These are phyloP conservation scores for Ulmus americana DNA, from an alignment of 331 rosid genomes.

Conservation along the genomic window DNA sequence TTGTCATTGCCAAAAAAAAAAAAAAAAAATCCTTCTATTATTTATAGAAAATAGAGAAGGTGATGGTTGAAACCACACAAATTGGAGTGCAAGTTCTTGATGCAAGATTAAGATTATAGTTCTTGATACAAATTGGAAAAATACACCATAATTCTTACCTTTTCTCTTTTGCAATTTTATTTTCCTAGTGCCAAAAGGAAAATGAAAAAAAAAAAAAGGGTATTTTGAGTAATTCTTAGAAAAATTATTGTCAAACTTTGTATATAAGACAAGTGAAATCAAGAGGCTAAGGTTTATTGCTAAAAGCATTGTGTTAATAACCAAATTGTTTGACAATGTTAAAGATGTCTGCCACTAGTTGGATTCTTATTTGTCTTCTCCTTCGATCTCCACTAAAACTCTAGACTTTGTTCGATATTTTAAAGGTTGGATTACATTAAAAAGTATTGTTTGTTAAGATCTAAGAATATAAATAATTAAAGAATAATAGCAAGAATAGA, in stretches of 20 bases:
- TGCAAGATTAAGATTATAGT: neutral
- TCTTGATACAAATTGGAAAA: neutral
- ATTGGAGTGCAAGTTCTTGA: neutral
- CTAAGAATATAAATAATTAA: too few species aligned
- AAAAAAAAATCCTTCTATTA: neutral
- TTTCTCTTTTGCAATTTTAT: neutral
- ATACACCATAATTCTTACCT: neutral
- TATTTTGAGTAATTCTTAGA: too few species aligned
- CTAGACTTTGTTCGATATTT: neutral
- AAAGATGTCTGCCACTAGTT: constrained; percentile 8
- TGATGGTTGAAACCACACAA: neutral
- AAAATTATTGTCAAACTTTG: neutral
- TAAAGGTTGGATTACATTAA: too few species aligned
- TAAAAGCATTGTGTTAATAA: neutral
- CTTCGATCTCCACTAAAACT: constrained; percentile 5
- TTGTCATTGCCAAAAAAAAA: neutral
- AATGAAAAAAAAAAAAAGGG: neutral
- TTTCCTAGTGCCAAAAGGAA: neutral
- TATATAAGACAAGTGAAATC: neutral
- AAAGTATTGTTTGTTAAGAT: too few species aligned
- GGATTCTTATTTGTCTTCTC: neutral
- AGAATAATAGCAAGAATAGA: too few species aligned
- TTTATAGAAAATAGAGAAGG: neutral
- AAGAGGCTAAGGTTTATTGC: neutral
- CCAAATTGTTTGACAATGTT: constrained; percentile 1